phyloP scores from a whole-genome alignment of 176 grass and related monocot genomes.

The Triticum aestivum region IWGSC_CS_RefSeq_v2.1 NC_057811.1:88852191-88852690 shows the following conservation, averaged over 20 bases:
- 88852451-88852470: not conserved
- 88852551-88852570: not conserved
- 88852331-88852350: not conserved
- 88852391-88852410: not conserved
- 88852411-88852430: not conserved
- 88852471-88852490: not conserved
- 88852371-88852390: slow-evolving; percentile 11
- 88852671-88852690: slow-evolving; percentile 1
- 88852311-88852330: not conserved
- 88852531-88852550: not conserved
- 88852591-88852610: not conserved
- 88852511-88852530: not conserved
- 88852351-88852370: not conserved
- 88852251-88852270: slow-evolving; percentile 6
- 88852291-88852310: not conserved
- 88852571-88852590: slow-evolving; percentile 5
- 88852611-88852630: not conserved
- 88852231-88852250: not conserved
- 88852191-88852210: not conserved
- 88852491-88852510: slow-evolving; percentile 8
- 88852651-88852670: not conserved
- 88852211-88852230: not conserved
- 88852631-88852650: not conserved
- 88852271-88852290: not conserved
- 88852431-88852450: not conserved